Conservation (phyloP, 1,139 yeast species). For the Kazachstania sp. region DNA sequence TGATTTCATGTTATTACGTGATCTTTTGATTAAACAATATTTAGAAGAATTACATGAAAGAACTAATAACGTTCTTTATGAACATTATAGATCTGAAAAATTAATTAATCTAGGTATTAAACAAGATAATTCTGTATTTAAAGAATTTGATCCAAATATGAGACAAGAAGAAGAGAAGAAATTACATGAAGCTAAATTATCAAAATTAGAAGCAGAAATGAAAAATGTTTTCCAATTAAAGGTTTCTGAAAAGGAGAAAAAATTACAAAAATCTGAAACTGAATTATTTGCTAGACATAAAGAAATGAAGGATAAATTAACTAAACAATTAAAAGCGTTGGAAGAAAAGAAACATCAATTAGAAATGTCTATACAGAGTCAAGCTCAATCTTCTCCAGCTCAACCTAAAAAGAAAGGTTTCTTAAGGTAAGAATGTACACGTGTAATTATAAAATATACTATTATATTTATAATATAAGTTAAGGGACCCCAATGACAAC, state of each 20-base stretch:
- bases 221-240: conserved; percentile 94
- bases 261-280: conserved; percentile 93
- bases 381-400: conserved; percentile 35
- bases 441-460: too few species aligned
- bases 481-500: too few species aligned
- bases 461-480: too few species aligned
- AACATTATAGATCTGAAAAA: conserved; percentile 81
- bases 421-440: conserved; percentile 38
- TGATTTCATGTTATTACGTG: conserved; percentile 86
- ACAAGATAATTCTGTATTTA: conserved; percentile 87
- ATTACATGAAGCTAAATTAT: conserved; percentile 85
- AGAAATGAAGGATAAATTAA: conserved; percentile 91
- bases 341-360: conserved; percentile 86
- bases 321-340: conserved; percentile 77
- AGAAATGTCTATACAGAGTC: conserved; percentile 49
- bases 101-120: conserved; percentile 75
- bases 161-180: conserved; percentile 93
- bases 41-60: conserved; percentile 90
- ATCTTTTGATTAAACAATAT: conserved; percentile 79
- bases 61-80: conserved; percentile 71
- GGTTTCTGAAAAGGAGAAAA: conserved; percentile 94
- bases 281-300: conserved; percentile 92
- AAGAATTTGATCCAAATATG: conserved; percentile 86
- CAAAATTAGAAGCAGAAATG: conserved; percentile 95
- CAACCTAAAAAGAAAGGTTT: conserved; percentile 54